A percentile compares a stretch with the other conserved stretches of the same genome.
Evolutionary conservation across 495 filamentous ascomycete species (phyloP).

Genomic region (Trypethelium eluteriae): DNA sequence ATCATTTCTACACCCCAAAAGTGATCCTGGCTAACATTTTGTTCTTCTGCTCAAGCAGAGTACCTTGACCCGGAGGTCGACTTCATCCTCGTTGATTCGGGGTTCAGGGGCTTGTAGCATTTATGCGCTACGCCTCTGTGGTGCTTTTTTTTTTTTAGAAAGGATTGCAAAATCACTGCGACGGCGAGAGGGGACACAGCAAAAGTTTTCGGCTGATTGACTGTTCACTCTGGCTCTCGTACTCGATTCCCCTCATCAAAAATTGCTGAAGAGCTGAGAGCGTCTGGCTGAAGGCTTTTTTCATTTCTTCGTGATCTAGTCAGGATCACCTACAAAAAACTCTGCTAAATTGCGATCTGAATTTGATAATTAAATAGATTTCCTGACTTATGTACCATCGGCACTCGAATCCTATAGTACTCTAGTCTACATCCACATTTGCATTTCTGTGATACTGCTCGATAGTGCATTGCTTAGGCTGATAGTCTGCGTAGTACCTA

Average conservation of each 20-base stretch:
- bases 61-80: neutral
- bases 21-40: slow-evolving; percentile 9
- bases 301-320: slow-evolving; percentile 5
- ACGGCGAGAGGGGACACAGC: neutral
- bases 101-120: neutral
- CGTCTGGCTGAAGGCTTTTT: slow-evolving; percentile 6
- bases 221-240: neutral
- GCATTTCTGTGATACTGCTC: neutral
- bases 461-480: too few species aligned
- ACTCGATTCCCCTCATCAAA: neutral
- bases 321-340: slow-evolving; percentile 9
- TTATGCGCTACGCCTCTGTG: neutral
- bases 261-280: neutral
- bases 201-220: slow-evolving; percentile 11
- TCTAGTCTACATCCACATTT: neutral
- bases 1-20: neutral
- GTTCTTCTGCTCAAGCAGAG: neutral
- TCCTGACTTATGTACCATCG: slow-evolving; percentile 1
- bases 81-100: neutral
- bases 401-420: neutral
- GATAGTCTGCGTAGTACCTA: too few species aligned
- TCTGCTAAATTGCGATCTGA: slow-evolving; percentile 10
- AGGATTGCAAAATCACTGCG: neutral
- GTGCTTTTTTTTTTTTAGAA: neutral
- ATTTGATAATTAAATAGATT: slow-evolving; percentile 11